These are phyloP conservation scores for Amanita muscaria DNA, from an alignment of 768 basidiomycete species.

Conservation along the genomic window DNA sequence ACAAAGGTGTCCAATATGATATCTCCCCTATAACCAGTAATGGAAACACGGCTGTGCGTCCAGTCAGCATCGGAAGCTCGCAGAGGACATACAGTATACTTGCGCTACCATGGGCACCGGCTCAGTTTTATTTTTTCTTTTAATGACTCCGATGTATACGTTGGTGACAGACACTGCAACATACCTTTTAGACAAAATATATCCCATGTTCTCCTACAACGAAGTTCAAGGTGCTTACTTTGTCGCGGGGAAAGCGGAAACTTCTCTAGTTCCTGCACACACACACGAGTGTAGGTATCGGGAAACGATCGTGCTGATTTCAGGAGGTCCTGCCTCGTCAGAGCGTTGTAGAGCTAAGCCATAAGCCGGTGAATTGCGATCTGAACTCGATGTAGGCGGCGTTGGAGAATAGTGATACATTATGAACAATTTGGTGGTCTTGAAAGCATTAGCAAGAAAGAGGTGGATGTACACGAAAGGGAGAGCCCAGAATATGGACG, in stretches of 20 bases:
- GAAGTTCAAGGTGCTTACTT: conserved; percentile 6
- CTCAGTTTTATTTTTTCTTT: conserved; percentile 16
- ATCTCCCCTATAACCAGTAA: conserved; percentile 39
- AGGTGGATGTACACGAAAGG: not conserved
- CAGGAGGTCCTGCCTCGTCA: conserved; percentile 4
- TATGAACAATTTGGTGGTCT: conserved; percentile 3
- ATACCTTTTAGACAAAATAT: conserved; percentile 24
- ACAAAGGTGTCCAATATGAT: conserved; percentile 42
- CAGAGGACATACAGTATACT: conserved; percentile 14
- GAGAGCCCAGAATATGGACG: not conserved
- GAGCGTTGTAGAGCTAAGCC: conserved; percentile 6
- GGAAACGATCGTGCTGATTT: conserved; percentile 3
- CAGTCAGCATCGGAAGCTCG: not conserved
- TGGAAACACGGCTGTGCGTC: conserved; percentile 36
- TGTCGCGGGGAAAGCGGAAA: conserved; percentile 6
- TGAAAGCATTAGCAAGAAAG: conserved; percentile 9
- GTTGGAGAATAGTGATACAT: conserved; percentile 7
- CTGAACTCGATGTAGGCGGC: conserved; percentile 2
- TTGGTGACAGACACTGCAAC: conserved; percentile 37
- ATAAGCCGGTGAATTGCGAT: conserved; percentile 3
- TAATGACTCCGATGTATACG: conserved; percentile 31
- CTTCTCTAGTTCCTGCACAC: conserved; percentile 2
- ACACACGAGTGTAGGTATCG: conserved; percentile 3
- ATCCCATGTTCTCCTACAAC: not conserved
- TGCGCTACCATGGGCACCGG: conserved; percentile 46